Conservation (phyloP, 2,329 filamentous ascomycete genomes). For the Metarhizium rileyi region DNA sequence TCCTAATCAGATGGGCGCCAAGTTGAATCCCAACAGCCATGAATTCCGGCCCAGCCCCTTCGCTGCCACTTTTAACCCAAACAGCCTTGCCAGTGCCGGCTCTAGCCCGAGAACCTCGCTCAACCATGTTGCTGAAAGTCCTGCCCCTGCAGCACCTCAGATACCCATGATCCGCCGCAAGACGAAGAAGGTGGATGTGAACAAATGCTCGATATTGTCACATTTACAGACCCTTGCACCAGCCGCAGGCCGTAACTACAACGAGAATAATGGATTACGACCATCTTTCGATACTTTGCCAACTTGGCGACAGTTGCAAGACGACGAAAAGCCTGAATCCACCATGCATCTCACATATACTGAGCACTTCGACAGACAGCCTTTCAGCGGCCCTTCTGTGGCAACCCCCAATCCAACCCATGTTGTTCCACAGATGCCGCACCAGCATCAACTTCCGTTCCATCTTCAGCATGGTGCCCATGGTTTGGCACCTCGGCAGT, state of each 20-base stretch:
- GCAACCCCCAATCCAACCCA: constrained; percentile 62
- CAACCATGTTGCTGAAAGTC: constrained; percentile 34
- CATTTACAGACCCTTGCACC: constrained; percentile 45
- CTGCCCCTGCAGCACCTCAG: constrained; percentile 12
- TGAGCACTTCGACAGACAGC: constrained; percentile 66
- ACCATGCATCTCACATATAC: constrained; percentile 60
- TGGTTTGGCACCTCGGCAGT: constrained; percentile 56
- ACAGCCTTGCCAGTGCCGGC: constrained; percentile 49
- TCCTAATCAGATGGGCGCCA: constrained; percentile 41
- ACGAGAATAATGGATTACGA: constrained; percentile 71
- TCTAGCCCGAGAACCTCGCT: constrained; percentile 62
- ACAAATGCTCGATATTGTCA: constrained; percentile 51
- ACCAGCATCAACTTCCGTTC: constrained; percentile 75
- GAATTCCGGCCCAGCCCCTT: constrained; percentile 84
- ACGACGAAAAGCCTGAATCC: constrained; percentile 60
- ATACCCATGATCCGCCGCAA: constrained; percentile 56
- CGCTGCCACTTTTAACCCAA: constrained; percentile 73
- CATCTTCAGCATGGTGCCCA: constrained; percentile 70
- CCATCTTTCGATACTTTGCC: constrained; percentile 76
- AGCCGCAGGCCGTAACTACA: constrained; percentile 50
- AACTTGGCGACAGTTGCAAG: constrained; percentile 67
- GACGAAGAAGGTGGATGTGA: constrained; percentile 59
- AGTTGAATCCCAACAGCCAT: constrained; percentile 55
- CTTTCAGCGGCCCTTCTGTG: constrained; percentile 45
- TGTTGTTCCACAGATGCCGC: constrained; percentile 62